Percentiles rank a stretch among this genome's conserved stretches.
These are phyloP conservation scores for Thelonectria olida DNA, from an alignment of 2,329 filamentous ascomycete genomes.

Conservation along the genomic window DNA sequence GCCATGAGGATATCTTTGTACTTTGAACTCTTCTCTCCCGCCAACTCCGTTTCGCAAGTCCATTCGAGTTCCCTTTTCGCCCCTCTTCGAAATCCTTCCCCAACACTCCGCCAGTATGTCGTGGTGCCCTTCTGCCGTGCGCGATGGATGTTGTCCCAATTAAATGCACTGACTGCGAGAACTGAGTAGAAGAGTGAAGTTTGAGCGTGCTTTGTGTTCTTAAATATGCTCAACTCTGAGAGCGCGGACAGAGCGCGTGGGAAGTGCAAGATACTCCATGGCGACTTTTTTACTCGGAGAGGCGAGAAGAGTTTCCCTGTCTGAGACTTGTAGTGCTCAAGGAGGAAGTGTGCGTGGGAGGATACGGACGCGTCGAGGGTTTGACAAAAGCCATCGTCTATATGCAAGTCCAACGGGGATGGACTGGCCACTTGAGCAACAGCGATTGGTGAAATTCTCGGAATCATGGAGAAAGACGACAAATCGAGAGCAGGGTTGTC, in stretches of 20 bases:
- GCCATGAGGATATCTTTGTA: conserved; percentile 11
- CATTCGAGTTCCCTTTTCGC: conserved; percentile 3
- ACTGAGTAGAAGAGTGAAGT: conserved; percentile 1
- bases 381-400: not conserved
- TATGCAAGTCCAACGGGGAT: not conserved
- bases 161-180: conserved; percentile 7
- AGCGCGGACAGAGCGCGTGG: conserved; percentile 4
- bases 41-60: conserved; percentile 4
- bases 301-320: conserved; percentile 2
- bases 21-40: conserved; percentile 4
- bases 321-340: conserved; percentile 5
- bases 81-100: not conserved
- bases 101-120: conserved; percentile 7
- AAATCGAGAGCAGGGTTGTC: not conserved
- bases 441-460: not conserved
- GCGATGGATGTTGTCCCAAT: conserved; percentile 8
- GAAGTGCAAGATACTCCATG: conserved; percentile 8
- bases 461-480: not conserved
- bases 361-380: not conserved
- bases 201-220: conserved; percentile 1
- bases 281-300: not conserved
- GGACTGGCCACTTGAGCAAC: not conserved
- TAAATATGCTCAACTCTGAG: conserved; percentile 6
- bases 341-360: conserved; percentile 1
- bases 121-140: not conserved